Evolutionary conservation across 2,329 filamentous ascomycete genomes (phyloP).

Genomic region (Metarhizium robertsii): DNA sequence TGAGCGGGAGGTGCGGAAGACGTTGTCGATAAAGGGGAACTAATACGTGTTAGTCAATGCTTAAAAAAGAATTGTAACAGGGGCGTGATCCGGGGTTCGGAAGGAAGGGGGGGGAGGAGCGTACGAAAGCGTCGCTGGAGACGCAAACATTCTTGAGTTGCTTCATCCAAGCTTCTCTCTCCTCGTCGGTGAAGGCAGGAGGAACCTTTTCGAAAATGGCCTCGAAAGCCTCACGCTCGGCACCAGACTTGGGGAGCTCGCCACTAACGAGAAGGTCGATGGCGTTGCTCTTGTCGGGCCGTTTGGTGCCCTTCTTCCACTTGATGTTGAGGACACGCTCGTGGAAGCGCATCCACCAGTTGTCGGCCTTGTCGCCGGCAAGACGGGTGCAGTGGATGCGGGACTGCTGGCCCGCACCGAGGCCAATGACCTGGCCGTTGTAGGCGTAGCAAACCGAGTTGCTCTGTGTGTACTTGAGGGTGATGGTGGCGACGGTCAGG

Average conservation of each 20-base stretch:
- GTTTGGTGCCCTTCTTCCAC: constrained; percentile 97
- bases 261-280: constrained; percentile 93
- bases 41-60: constrained; percentile 22
- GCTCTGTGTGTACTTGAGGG: constrained; percentile 96
- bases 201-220: constrained; percentile 85
- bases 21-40: constrained; percentile 98
- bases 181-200: constrained; percentile 67
- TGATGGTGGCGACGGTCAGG: constrained; percentile 89
- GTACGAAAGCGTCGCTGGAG: constrained; percentile 90
- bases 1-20: constrained; percentile 81
- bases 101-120: constrained; percentile 24
- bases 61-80: neutral
- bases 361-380: constrained; percentile 96
- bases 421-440: constrained; percentile 86
- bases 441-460: constrained; percentile 98
- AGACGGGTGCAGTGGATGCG: constrained; percentile 97
- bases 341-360: constrained; percentile 99
- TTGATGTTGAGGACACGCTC: constrained; percentile 77
- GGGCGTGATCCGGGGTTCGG: no score
- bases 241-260: constrained; percentile 71
- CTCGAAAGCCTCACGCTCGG: constrained; percentile 82
- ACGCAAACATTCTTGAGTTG: constrained; percentile 77
- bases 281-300: constrained; percentile 94
- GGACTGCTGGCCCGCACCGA: constrained; percentile 93
- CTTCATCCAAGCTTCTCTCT: constrained; percentile 77